phyloP scores from a whole-genome alignment of 2,329 filamentous ascomycete genomes.

The Hypoxylon sp. region DNA sequence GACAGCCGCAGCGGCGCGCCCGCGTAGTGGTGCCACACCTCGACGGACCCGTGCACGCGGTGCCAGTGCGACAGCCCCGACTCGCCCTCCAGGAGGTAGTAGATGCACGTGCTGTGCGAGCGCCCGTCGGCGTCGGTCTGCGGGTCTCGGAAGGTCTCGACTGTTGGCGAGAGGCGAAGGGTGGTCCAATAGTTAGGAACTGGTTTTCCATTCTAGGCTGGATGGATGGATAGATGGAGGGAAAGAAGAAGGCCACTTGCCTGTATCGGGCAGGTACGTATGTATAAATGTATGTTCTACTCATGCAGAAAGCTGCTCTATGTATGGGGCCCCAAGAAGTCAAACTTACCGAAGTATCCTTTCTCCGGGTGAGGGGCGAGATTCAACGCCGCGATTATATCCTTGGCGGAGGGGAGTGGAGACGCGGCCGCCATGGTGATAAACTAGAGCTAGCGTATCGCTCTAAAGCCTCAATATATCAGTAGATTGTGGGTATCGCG shows the following conservation, averaged over 20 bases:
- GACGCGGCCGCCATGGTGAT: constrained; percentile 43
- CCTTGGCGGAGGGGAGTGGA: constrained; percentile 54
- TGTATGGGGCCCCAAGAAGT: neutral
- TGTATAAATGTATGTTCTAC: neutral
- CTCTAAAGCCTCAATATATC: neutral
- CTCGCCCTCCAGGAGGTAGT: constrained; percentile 63
- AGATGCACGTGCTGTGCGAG: constrained; percentile 62
- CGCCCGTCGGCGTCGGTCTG: constrained; percentile 47
- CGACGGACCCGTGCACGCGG: constrained; percentile 59
- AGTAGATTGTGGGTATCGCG: neutral
- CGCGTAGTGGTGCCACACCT: constrained; percentile 66
- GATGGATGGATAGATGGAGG: too few species aligned
- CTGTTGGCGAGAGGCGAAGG: too few species aligned
- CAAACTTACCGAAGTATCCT: constrained; percentile 56
- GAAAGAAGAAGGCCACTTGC: neutral
- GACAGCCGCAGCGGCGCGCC: constrained; percentile 61
- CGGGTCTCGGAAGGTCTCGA: constrained; percentile 60
- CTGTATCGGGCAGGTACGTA: neutral
- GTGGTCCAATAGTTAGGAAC: too few species aligned
- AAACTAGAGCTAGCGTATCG: neutral
- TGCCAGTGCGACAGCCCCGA: constrained; percentile 62
- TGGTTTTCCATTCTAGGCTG: too few species aligned
- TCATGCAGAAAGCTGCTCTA: neutral
- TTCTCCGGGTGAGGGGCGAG: constrained; percentile 61
- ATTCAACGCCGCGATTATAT: constrained; percentile 58